Evolutionary conservation across 805 yeast species (phyloP), one percentile per base, ranked within the genome.

Genomic region (Wickerhamomyces silvicola): DNA sequence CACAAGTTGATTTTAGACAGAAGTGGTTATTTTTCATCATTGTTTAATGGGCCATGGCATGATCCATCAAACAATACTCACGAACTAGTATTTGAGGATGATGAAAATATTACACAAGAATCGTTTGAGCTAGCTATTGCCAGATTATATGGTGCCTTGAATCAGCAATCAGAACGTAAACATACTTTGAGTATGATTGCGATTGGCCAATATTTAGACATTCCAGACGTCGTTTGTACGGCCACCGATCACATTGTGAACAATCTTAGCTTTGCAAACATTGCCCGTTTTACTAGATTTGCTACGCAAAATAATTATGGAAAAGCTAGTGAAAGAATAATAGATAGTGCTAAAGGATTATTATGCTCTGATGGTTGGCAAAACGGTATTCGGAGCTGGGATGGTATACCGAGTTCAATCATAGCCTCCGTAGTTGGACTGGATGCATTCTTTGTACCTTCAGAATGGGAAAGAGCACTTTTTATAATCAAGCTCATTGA

Each of bases 391-490:
- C 50, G 50, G n/a, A 45, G 42, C 8, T 72, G 78, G 78, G 67
- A 62, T 36, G 64, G 57, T 1, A 56, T 73, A 9, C 75, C 78
- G 0, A 49, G 48, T 0, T 41, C 54, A 1, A 52, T 70, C 6
- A 59, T 70, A 11, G 57, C 66, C 0, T 65, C 62, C 18, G 68
- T 70, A 6, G 59, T 72, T 10, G 64, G 70, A 0, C 57, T 64
- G 12, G 75, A 74, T 41, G 68, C 65, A 14, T 72, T 73, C 40
- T 73, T 68, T 46, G 70, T 70, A 5, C 72, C 73, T 2, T 60
- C 63, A 2, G 80, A 73, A 45, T 71, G 75, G 75, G 76, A 71
- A 26, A 55, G 80, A 32, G 68, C 73, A 26, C 38, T 66, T 18
- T 72, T 73, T 38, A 56, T 66, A 4, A 62, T 68, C 22, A 60